Evolutionary conservation across 1,284 basidiomycete genomes (phyloP).

Genomic region (Leucoagaricus sp.): DNA sequence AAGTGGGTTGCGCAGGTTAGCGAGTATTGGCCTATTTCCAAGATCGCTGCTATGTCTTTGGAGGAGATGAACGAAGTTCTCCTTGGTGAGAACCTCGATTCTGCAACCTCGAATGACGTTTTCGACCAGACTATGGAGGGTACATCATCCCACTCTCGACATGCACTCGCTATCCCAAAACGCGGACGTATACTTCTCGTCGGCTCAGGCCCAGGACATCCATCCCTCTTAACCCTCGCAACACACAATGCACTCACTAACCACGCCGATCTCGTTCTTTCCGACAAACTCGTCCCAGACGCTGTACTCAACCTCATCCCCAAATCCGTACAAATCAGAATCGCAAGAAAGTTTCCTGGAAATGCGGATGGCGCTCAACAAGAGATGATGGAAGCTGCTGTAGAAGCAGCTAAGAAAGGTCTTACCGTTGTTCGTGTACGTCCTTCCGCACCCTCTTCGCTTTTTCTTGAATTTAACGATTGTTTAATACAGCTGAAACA

Average conservation of each 20-base stretch:
- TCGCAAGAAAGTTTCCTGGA: constrained; percentile 96
- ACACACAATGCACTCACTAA: constrained; percentile 82
- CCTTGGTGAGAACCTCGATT: constrained; percentile 37
- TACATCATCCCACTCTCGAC: constrained; percentile 18
- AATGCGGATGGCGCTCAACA: constrained; percentile 94
- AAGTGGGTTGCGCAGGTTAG: constrained; percentile 91
- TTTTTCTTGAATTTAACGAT: constrained; percentile 15
- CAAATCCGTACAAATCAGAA: constrained; percentile 65
- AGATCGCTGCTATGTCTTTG: constrained; percentile 69
- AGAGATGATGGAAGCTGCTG: constrained; percentile 91
- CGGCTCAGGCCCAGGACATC: constrained; percentile 94
- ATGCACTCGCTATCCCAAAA: constrained; percentile 22
- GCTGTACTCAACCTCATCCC: constrained; percentile 91
- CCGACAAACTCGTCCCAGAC: constrained; percentile 96
- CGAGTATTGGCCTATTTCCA: constrained; percentile 91
- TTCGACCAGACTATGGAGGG: background rate
- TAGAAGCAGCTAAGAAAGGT: constrained; percentile 79
- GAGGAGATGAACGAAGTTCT: constrained; percentile 71
- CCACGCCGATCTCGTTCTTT: constrained; percentile 84
- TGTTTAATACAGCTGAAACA: constrained; percentile 77
- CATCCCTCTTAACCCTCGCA: constrained; percentile 87
- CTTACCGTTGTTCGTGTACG: constrained; percentile 85
- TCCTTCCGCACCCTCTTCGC: constrained; percentile 19
- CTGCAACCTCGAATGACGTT: constrained; percentile 20
- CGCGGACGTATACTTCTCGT: constrained; percentile 83